Evolutionary conservation across 257 asterid genomes (phyloP).

Genomic region (Rubia yunnanensis): DNA sequence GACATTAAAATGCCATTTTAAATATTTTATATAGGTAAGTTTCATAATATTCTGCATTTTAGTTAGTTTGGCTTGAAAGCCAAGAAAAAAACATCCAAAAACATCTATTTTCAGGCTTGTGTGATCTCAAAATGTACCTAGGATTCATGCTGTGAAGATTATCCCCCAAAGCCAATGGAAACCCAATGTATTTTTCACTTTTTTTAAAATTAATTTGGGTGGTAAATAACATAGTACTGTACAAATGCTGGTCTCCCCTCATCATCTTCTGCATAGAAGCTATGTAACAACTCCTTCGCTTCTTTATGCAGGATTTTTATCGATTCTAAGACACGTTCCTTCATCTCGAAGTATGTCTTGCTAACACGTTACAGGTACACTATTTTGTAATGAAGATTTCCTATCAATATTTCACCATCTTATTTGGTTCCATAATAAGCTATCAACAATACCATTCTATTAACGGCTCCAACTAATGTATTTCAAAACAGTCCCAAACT

Average conservation of each 20-base stretch:
- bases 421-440: slow-evolving; percentile 55
- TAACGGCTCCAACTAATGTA: no score
- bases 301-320: slow-evolving; percentile 67
- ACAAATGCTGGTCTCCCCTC: slow-evolving; percentile 62
- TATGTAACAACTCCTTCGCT: slow-evolving; percentile 57
- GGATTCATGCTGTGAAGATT: slow-evolving; percentile 49
- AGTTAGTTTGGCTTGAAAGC: no score
- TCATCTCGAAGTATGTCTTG: slow-evolving; percentile 71
- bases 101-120: no score
- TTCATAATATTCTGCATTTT: no score
- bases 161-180: slow-evolving; percentile 83
- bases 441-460: slow-evolving; percentile 37
- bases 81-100: no score
- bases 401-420: slow-evolving; percentile 78
- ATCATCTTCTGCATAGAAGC: slow-evolving; percentile 25
- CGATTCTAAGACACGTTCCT: slow-evolving; percentile 63
- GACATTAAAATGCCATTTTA: no score
- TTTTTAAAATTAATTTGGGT: slow-evolving; percentile 30
- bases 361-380: slow-evolving; percentile 61
- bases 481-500: no score
- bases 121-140: no score
- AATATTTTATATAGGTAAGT: no score
- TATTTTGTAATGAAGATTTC: slow-evolving; percentile 50
- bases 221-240: slow-evolving; percentile 75
- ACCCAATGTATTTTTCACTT: slow-evolving; percentile 61